phyloP scores from a whole-genome alignment of 192 early-diverging fungal species.

The Backusella liffmaniae region DNA sequence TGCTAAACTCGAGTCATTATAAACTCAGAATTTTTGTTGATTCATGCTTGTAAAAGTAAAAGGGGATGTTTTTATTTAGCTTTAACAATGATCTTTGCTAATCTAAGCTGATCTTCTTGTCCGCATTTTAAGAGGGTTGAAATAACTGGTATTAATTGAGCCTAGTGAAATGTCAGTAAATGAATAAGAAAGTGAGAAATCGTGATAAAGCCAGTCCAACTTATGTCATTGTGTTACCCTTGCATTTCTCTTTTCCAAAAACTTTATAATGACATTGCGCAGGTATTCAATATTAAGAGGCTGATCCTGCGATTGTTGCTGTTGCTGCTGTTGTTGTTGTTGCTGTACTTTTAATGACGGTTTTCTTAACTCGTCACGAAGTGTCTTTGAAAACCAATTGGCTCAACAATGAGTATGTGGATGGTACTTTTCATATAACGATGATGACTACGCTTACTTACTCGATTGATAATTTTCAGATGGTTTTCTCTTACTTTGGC shows the following conservation, averaged over 20 bases:
- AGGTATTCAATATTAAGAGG: slow-evolving; percentile 12
- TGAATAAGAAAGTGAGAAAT: background rate
- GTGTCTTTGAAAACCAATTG: background rate
- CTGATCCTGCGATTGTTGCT: background rate
- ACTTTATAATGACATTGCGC: slow-evolving; percentile 13
- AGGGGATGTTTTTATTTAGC: background rate
- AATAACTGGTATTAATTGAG: background rate
- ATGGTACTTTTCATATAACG: background rate
- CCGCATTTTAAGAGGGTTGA: background rate
- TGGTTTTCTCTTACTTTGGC: slow-evolving; percentile 1
- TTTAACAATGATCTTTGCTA: background rate
- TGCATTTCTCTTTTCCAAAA: slow-evolving; percentile 12
- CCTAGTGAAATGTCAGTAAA: background rate
- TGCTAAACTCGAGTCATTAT: too few relatives aligned
- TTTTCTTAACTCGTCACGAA: slow-evolving; percentile 14
- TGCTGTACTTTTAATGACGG: background rate
- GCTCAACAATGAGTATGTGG: background rate
- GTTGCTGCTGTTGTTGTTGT: too few relatives aligned
- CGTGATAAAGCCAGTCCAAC: background rate
- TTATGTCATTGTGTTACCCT: background rate
- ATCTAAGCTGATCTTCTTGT: background rate
- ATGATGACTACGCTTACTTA: background rate
- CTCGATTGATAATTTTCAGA: background rate
- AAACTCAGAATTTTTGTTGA: too few relatives aligned
- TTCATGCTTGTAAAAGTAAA: too few relatives aligned